A percentile compares a stretch with the other conserved stretches of the same genome.
phyloP scores from a whole-genome alignment of 2,329 filamentous ascomycete genomes.

The Ophiostoma australiae region DNA sequence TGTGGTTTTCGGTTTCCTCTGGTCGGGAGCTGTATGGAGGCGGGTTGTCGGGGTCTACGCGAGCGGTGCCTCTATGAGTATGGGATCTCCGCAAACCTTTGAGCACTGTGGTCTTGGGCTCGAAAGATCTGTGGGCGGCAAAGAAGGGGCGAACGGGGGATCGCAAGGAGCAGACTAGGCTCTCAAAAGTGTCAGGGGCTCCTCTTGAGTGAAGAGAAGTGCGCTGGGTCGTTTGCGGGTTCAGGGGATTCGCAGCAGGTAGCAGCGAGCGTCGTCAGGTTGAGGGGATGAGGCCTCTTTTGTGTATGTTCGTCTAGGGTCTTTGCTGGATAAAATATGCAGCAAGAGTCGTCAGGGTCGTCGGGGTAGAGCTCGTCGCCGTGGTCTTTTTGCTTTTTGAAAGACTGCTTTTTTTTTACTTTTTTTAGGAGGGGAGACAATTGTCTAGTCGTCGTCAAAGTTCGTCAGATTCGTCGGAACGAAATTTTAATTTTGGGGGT shows the following conservation, averaged over 20 bases:
- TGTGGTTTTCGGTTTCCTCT: slow-evolving; percentile 13
- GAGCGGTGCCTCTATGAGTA: slow-evolving; percentile 21
- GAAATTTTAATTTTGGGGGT: neutral
- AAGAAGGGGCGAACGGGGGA: neutral
- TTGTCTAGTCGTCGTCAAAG: slow-evolving; percentile 11
- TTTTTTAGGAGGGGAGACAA: neutral
- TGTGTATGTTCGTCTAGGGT: neutral
- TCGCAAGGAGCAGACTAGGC: neutral
- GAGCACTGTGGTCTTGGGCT: slow-evolving; percentile 25
- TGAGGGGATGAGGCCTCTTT: neutral
- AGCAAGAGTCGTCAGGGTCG: slow-evolving; percentile 15
- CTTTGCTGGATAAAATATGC: slow-evolving; percentile 8
- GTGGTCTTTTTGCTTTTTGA: neutral
- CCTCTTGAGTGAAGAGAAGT: slow-evolving; percentile 2
- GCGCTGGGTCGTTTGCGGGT: no score
- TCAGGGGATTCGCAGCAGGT: slow-evolving; percentile 6
- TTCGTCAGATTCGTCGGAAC: slow-evolving; percentile 10
- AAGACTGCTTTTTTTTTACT: neutral
- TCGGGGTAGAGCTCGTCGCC: neutral
- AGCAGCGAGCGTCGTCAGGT: slow-evolving; percentile 11
- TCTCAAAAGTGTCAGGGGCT: neutral
- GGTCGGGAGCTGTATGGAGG: slow-evolving; percentile 6
- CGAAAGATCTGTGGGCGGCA: slow-evolving; percentile 28
- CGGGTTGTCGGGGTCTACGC: slow-evolving; percentile 15
- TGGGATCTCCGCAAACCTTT: slow-evolving; percentile 29